phyloP scores from a whole-genome alignment of 768 basidiomycete genomes.

The Mycena sanguinolenta region DNA sequence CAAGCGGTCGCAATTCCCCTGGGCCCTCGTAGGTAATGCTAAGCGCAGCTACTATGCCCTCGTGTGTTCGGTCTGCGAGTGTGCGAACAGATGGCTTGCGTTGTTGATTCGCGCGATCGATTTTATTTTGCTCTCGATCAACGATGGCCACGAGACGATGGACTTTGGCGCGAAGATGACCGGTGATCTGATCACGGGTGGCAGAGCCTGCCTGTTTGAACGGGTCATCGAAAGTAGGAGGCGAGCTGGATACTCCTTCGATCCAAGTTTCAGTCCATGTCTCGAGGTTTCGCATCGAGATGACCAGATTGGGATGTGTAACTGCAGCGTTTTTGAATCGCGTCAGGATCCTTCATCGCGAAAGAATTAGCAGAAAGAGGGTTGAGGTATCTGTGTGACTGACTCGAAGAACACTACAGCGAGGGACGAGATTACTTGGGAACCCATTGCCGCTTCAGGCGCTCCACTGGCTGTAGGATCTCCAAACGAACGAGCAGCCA shows the following conservation, averaged over 20 bases:
- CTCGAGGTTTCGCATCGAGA: slow-evolving; percentile 57
- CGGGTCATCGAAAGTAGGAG: slow-evolving; percentile 61
- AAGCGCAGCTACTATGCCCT: slow-evolving; percentile 56
- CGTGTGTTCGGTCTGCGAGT: slow-evolving; percentile 15
- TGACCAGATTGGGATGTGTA: slow-evolving; percentile 58
- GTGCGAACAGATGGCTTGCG: slow-evolving; percentile 17
- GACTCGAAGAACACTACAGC: slow-evolving; percentile 67
- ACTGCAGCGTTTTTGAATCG: slow-evolving; percentile 71
- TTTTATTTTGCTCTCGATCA: slow-evolving; percentile 60
- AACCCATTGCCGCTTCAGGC: slow-evolving; percentile 47
- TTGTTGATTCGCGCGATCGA: slow-evolving; percentile 41
- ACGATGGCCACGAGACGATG: slow-evolving; percentile 59
- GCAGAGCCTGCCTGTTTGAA: slow-evolving; percentile 45
- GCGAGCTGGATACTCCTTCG: slow-evolving; percentile 49
- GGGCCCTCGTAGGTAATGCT: slow-evolving; percentile 66
- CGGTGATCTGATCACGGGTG: slow-evolving; percentile 54
- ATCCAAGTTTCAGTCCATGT: slow-evolving; percentile 66
- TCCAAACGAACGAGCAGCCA: slow-evolving; percentile 54
- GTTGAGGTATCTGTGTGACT: slow-evolving; percentile 34
- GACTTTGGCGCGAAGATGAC: slow-evolving; percentile 51
- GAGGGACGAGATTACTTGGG: slow-evolving; percentile 61
- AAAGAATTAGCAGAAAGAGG: slow-evolving; percentile 19
- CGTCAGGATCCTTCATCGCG: slow-evolving; percentile 44
- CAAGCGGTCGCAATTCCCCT: slow-evolving; percentile 60
- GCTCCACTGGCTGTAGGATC: slow-evolving; percentile 41